Evolutionary conservation across 768 basidiomycete species (phyloP).

Genomic region (Xerocomellus intermedius): DNA sequence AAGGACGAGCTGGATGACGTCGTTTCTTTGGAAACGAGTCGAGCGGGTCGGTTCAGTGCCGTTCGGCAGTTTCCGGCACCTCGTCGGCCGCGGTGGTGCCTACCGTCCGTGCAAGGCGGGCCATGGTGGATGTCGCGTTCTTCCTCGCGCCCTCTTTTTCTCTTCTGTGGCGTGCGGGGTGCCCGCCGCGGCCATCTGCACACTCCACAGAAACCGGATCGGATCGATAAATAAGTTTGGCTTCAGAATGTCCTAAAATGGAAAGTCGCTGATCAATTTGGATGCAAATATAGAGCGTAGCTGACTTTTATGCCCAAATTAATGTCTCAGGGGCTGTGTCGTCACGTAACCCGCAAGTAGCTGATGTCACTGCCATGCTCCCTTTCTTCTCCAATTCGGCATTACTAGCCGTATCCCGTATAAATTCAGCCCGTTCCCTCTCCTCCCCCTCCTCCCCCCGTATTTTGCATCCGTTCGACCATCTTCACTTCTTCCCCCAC

Average conservation of each 20-base stretch:
- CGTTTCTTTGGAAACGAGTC: slow-evolving; percentile 25
- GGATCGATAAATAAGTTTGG: slow-evolving; percentile 18
- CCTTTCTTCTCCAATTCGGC: slow-evolving; percentile 32
- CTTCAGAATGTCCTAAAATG: slow-evolving; percentile 1
- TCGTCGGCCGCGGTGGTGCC: slow-evolving; percentile 6
- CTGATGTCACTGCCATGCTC: slow-evolving; percentile 35
- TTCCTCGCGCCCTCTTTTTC: not conserved
- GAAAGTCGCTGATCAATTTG: slow-evolving; percentile 4
- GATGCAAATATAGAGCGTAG: slow-evolving; percentile 10
- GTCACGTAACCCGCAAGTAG: slow-evolving; percentile 21
- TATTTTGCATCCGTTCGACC: slow-evolving; percentile 8
- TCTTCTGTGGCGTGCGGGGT: slow-evolving; percentile 25
- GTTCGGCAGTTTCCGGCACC: slow-evolving; percentile 2
- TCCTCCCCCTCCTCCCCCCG: not conserved
- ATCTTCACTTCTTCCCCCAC: not conserved
- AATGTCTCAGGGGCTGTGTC: slow-evolving; percentile 29
- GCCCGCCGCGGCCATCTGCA: not conserved
- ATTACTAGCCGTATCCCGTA: slow-evolving; percentile 23
- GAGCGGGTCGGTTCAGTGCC: not conserved
- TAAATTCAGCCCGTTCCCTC: slow-evolving; percentile 26
- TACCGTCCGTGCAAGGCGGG: not conserved
- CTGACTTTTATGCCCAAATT: slow-evolving; percentile 12
- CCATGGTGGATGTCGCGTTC: not conserved
- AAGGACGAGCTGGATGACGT: slow-evolving; percentile 15
- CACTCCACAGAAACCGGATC: slow-evolving; percentile 8